Base-by-base conservation (phyloP, 441 rosid genomes). In the Erodium moschatum region DNA sequence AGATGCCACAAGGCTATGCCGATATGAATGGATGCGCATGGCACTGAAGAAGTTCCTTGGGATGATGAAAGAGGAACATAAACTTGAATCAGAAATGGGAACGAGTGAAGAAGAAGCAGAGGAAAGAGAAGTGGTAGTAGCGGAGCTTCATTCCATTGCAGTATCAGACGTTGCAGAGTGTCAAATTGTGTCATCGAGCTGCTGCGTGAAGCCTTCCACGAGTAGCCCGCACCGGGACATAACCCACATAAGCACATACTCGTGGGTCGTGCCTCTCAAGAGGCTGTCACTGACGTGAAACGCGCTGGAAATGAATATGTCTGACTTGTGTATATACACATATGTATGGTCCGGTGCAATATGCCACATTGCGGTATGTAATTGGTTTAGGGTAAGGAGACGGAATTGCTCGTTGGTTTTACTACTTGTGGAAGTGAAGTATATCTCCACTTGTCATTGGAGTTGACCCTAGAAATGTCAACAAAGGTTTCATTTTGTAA, bases 1-100 rank as follows among this genome's bases (percentile, higher is more conserved):
- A 66, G 89, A 86, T 21, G 94, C 97, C 6, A 85, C 77, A 38
- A 78, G 81, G 64, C 73, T 84, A 21, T 90, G 97, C 76, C 84
- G 91, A 20, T 90, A 88, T 19, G 95, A 85, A 20, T 90, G 97
- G 97, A 90, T 90, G 97, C 79, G 86, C 6, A 77, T 68, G 42
- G 95, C 97, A 2, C 77, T 90, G 72, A 81, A 80, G 68, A 78
- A 72, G 69, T 88, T 88, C 68, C 24, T 86, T 40, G 70, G 58
- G 80, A 82, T 78, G 44, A 72, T 84, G 79, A 33, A 33, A 65
- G 60, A 52, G 20, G 60, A 52, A 7, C 19, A n/a, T 5, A 16
- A 52, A 52, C 60, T 15, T 6, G 60, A 52, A 52, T n/a, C 13
- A 16, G 60, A 52, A 15, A n/a, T 16, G 8, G 19, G 5, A 52